Evolutionary conservation across 1,139 yeast genomes (phyloP).

Genomic region (Yamadazyma pseudoaaseri): DNA sequence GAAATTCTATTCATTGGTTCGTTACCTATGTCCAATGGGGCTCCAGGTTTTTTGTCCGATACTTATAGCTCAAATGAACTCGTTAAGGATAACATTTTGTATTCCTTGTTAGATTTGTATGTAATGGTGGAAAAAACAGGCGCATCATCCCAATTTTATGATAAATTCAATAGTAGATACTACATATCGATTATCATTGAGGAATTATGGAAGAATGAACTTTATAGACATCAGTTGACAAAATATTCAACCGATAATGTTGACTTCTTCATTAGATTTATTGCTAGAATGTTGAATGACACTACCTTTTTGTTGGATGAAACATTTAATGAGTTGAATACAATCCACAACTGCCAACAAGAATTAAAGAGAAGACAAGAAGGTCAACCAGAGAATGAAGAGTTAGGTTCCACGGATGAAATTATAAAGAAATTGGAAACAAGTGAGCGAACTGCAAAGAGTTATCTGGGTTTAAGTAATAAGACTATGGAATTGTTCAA

Average conservation of each 20-base stretch:
- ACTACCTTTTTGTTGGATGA: slow-evolving; percentile 91
- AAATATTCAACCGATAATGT: slow-evolving; percentile 64
- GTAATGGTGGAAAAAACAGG: slow-evolving; percentile 97
- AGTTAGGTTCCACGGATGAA: slow-evolving; percentile 62
- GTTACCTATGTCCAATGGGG: slow-evolving; percentile 52
- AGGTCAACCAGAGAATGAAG: slow-evolving; percentile 37
- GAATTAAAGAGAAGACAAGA: slow-evolving; percentile 43
- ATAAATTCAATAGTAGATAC: slow-evolving; percentile 88
- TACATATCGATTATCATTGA: slow-evolving; percentile 83
- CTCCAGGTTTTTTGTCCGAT: slow-evolving; percentile 71
- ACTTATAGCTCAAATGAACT: slow-evolving; percentile 63
- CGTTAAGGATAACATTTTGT: slow-evolving; percentile 66
- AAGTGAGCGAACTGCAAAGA: slow-evolving; percentile 76
- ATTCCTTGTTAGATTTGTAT: slow-evolving; percentile 83
- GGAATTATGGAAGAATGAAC: slow-evolving; percentile 74
- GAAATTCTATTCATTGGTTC: slow-evolving; percentile 81
- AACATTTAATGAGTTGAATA: slow-evolving; percentile 73
- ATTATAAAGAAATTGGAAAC: slow-evolving; percentile 51
- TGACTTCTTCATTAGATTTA: slow-evolving; percentile 84
- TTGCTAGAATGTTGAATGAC: slow-evolving; percentile 93
- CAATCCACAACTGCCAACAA: slow-evolving; percentile 73
- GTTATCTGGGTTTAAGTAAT: slow-evolving; percentile 80
- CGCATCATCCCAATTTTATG: slow-evolving; percentile 91
- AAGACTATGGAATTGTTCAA: slow-evolving; percentile 79
- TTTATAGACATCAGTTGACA: slow-evolving; percentile 66